Evolutionary conservation across 1,284 basidiomycete genomes (phyloP).

Genomic region (Ceratobasidium sp.): DNA sequence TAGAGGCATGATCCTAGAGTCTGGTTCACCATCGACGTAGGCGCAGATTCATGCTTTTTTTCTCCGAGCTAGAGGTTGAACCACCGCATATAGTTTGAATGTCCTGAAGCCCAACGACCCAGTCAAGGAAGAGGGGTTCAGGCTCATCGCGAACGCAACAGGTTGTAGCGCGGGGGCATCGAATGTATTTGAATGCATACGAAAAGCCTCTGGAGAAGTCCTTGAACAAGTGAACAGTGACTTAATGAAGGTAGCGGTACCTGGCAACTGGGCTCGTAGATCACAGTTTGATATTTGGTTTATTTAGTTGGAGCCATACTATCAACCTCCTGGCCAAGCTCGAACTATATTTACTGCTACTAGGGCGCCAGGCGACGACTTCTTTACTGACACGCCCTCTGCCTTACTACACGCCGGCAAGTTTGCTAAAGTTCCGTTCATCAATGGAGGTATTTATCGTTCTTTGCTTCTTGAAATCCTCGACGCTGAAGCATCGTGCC

Average conservation of each 20-base stretch:
- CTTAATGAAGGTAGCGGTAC: constrained; percentile 7
- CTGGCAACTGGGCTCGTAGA: not conserved
- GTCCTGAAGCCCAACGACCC: constrained; percentile 11
- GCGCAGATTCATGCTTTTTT: not conserved
- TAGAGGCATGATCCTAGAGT: constrained; percentile 48
- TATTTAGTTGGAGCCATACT: constrained; percentile 13
- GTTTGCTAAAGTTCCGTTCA: constrained; percentile 58
- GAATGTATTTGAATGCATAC: constrained; percentile 31
- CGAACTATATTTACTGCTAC: constrained; percentile 30
- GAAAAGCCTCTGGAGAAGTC: constrained; percentile 17
- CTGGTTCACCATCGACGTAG: constrained; percentile 46
- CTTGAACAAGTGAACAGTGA: constrained; percentile 22
- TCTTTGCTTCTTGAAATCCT: not conserved
- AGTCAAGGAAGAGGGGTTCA: constrained; percentile 27
- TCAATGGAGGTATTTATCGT: constrained; percentile 54
- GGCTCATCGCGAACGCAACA: constrained; percentile 25
- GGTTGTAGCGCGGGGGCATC: constrained; percentile 26
- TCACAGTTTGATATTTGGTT: not conserved
- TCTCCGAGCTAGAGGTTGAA: not conserved
- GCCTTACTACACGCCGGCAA: constrained; percentile 54
- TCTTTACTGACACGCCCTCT: constrained; percentile 56
- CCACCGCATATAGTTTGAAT: constrained; percentile 16
- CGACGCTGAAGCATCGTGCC: not conserved
- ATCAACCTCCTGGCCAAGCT: not conserved
- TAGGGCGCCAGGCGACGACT: constrained; percentile 54